phyloP scores from a whole-genome alignment of 2,329 filamentous ascomycete species.

The Aspergillus calidoustus region DNA sequence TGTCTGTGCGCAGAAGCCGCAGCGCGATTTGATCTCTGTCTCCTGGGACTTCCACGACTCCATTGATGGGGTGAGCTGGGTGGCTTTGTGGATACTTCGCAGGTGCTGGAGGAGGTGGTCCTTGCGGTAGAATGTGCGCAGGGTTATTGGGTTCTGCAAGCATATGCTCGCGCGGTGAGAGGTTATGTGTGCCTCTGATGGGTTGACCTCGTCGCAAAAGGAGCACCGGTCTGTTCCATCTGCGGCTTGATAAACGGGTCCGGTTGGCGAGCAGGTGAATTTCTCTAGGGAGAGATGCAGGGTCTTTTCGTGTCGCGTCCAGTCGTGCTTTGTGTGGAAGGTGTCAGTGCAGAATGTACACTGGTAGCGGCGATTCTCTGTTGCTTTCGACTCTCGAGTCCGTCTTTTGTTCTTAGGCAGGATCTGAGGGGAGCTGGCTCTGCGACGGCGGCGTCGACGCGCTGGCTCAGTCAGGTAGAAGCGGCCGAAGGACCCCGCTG shows the following conservation, averaged over 20 bases:
- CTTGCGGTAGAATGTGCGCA: slow-evolving; percentile 63
- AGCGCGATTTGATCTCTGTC: slow-evolving; percentile 51
- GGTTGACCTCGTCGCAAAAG: slow-evolving; percentile 56
- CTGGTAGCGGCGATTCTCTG: slow-evolving; percentile 35
- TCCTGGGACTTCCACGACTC: slow-evolving; percentile 54
- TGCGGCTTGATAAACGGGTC: slow-evolving; percentile 45
- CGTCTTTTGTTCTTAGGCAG: slow-evolving; percentile 24
- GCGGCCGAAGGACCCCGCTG: slow-evolving; percentile 47
- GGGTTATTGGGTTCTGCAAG: slow-evolving; percentile 56
- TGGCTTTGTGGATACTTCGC: slow-evolving; percentile 58
- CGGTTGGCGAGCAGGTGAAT: slow-evolving; percentile 58
- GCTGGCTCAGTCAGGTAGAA: slow-evolving; percentile 50
- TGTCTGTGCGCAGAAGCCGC: slow-evolving; percentile 39
- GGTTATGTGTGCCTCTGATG: slow-evolving; percentile 55
- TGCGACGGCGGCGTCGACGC: slow-evolving; percentile 49
- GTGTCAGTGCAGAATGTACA: slow-evolving; percentile 55
- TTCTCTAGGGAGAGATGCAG: slow-evolving; percentile 53
- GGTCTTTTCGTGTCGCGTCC: slow-evolving; percentile 54
- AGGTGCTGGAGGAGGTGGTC: slow-evolving; percentile 63
- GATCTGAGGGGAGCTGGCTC: background rate
- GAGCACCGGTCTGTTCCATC: slow-evolving; percentile 36
- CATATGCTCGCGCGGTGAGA: slow-evolving; percentile 57
- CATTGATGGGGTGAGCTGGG: slow-evolving; percentile 51
- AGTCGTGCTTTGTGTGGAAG: slow-evolving; percentile 54
- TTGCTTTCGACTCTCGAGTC: background rate